phyloP scores from a whole-genome alignment of 2,329 filamentous ascomycete species.

The Penicillium sp. region DNA sequence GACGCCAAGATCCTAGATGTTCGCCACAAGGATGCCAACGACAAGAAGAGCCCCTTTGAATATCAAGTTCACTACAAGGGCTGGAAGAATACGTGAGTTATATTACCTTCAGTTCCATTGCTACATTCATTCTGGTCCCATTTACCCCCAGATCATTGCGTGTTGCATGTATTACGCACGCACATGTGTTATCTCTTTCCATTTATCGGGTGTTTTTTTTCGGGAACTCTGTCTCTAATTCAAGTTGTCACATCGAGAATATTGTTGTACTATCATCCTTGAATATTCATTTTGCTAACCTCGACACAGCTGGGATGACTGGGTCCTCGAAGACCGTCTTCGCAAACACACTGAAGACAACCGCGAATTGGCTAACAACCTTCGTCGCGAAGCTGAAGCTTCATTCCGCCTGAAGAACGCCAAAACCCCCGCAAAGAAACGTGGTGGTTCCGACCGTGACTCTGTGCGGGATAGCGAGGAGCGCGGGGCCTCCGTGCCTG shows the following conservation, averaged over 20 bases:
- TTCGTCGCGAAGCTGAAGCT: conserved; percentile 46
- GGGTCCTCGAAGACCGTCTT: conserved; percentile 91
- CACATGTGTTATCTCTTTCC: too few relatives aligned
- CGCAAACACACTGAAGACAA: conserved; percentile 95
- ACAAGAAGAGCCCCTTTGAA: conserved; percentile 74
- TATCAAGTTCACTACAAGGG: conserved; percentile 99
- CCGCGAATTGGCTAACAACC: conserved; percentile 72
- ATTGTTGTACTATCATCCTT: too few relatives aligned
- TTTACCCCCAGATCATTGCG: neutral
- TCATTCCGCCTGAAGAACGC: conserved; percentile 34
- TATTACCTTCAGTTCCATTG: conserved; percentile 2
- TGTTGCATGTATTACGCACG: too few relatives aligned
- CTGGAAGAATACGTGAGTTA: conserved; percentile 90
- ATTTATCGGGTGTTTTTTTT: too few relatives aligned
- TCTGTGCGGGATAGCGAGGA: conserved; percentile 50
- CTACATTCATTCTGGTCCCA: neutral
- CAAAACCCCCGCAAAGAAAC: conserved; percentile 42
- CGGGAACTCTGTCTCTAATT: too few relatives aligned
- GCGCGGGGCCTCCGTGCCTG: conserved; percentile 46
- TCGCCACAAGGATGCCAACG: conserved; percentile 60
- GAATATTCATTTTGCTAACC: conserved; percentile 12
- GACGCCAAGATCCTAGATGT: conserved; percentile 93
- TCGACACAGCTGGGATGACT: conserved; percentile 82
- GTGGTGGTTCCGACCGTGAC: conserved; percentile 43
- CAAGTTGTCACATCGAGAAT: too few relatives aligned